These are phyloP conservation scores for Epichloe glyceriae DNA, from an alignment of 2,329 filamentous ascomycete species.

Conservation along the genomic window DNA sequence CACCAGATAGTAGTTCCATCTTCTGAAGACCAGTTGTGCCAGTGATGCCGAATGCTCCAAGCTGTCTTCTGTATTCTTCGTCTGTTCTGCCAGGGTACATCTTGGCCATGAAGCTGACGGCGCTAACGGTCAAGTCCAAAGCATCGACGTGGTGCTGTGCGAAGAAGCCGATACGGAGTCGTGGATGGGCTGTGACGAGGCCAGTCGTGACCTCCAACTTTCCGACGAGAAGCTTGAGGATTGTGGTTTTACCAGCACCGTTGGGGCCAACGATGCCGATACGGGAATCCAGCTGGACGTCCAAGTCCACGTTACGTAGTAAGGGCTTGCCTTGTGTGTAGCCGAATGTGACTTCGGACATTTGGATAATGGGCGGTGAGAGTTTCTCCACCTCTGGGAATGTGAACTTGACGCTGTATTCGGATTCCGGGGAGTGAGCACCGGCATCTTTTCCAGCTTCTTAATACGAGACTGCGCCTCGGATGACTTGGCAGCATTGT, in stretches of 20 bases:
- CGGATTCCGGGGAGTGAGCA: conserved; percentile 82
- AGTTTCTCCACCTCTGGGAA: conserved; percentile 98
- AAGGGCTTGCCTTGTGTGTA: conserved; percentile 71
- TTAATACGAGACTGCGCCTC: conserved; percentile 98
- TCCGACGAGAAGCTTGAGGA: conserved; percentile 93
- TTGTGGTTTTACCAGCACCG: conserved; percentile 95
- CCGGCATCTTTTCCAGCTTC: conserved; percentile 94
- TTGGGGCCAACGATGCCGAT: conserved; percentile 99
- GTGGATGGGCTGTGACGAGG: conserved; percentile 75
- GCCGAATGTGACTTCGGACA: conserved; percentile 84
- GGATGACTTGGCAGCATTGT: conserved; percentile 96
- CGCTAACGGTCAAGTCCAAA: conserved; percentile 74
- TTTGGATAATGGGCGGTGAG: conserved; percentile 94
- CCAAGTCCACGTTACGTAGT: conserved; percentile 77
- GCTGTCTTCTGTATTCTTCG: conserved; percentile 90
- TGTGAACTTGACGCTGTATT: conserved; percentile 92
- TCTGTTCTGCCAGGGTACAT: conserved; percentile 82
- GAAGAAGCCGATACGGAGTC: conserved; percentile 89
- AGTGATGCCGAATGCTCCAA: conserved; percentile 81
- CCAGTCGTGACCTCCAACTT: conserved; percentile 66
- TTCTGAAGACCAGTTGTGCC: conserved; percentile 95
- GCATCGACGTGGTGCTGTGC: conserved; percentile 98
- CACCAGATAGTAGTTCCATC: conserved; percentile 86
- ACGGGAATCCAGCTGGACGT: conserved; percentile 93
- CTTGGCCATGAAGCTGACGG: conserved; percentile 93